phyloP scores from a whole-genome alignment of 169 alveolate genomes.

The Plasmodium fragile region DNA sequence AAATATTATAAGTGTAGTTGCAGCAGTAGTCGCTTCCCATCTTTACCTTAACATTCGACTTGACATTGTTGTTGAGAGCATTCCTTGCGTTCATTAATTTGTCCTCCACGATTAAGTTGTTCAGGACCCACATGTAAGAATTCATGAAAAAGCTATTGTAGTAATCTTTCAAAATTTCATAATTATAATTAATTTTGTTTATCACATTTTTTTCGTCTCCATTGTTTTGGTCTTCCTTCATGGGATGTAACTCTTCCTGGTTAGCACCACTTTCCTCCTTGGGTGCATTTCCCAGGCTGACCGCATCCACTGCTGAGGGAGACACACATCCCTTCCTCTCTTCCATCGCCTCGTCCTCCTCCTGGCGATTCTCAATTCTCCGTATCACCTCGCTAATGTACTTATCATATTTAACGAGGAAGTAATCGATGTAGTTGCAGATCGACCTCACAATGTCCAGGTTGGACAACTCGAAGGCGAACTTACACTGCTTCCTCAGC shows the following conservation, averaged over 20 bases:
- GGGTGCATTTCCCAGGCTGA: neutral
- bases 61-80: conserved; percentile 81
- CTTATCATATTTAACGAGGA: conserved; percentile 86
- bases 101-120: conserved; percentile 94
- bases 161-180: conserved; percentile 92
- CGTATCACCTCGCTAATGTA: conserved; percentile 87
- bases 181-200: conserved; percentile 75
- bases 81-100: conserved; percentile 86
- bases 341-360: conserved; percentile 61
- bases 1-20: conserved; percentile 42
- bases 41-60: conserved; percentile 69
- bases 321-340: neutral
- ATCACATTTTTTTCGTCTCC: conserved; percentile 46
- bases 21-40: conserved; percentile 75
- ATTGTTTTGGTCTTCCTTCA: neutral
- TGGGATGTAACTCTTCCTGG: neutral
- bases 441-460: conserved; percentile 91
- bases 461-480: conserved; percentile 91
- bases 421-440: conserved; percentile 90
- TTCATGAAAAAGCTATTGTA: conserved; percentile 94
- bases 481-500: conserved; percentile 84
- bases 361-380: conserved; percentile 49
- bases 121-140: conserved; percentile 96
- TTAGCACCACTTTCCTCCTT: neutral
- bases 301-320: neutral